Evolutionary conservation across 2,329 filamentous ascomycete species (phyloP).

Genomic region (Scytalidium sp.): DNA sequence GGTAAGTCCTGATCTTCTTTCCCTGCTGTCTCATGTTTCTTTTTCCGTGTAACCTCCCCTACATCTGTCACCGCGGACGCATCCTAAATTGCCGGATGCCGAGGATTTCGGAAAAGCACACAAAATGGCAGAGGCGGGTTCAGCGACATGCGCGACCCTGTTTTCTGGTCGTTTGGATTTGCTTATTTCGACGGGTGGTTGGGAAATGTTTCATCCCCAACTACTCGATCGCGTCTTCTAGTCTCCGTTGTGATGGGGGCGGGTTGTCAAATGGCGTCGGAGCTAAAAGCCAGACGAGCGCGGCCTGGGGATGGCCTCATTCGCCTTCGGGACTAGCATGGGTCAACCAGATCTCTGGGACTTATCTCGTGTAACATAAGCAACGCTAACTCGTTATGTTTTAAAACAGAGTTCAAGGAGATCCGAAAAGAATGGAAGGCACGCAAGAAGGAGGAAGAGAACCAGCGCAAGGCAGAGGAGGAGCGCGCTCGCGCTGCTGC

Average conservation of each 20-base stretch:
- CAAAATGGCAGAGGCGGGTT: too few species aligned
- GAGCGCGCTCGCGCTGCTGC: constrained; percentile 69
- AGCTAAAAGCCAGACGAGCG: constrained; percentile 42
- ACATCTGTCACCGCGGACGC: too few species aligned
- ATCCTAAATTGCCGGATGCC: too few species aligned
- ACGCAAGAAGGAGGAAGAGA: constrained; percentile 98
- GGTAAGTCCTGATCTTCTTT: constrained; percentile 56
- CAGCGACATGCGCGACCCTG: too few species aligned
- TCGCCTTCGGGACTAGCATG: constrained; percentile 38
- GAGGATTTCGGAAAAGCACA: too few species aligned
- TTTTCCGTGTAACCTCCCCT: not conserved
- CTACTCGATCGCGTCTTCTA: constrained; percentile 14
- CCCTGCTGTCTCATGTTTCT: constrained; percentile 4
- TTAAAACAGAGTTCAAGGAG: constrained; percentile 85
- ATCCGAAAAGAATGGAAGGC: constrained; percentile 99
- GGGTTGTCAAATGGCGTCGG: constrained; percentile 38
- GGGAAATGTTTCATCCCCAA: constrained; percentile 1
- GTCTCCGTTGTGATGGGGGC: constrained; percentile 13
- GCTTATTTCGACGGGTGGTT: constrained; percentile 11
- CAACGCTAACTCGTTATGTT: constrained; percentile 21
- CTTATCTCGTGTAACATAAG: constrained; percentile 22
- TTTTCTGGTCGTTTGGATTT: too few species aligned
- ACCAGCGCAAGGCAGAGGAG: constrained; percentile 83
- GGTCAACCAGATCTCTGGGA: constrained; percentile 30
- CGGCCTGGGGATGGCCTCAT: constrained; percentile 39